Evolutionary conservation across 1,139 yeast genomes (phyloP).

Genomic region (Suzukiozyma palmioleophila): DNA sequence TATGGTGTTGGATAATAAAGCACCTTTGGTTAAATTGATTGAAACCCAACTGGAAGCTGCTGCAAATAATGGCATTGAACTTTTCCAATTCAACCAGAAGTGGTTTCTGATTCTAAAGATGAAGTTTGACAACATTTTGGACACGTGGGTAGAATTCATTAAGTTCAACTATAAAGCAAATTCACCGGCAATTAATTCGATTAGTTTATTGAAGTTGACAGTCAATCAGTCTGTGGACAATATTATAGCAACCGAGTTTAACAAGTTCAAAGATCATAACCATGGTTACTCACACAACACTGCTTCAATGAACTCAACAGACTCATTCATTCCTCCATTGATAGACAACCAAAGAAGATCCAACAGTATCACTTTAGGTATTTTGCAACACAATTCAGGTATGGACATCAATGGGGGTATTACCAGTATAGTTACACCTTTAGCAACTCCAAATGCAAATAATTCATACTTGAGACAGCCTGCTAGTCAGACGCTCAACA

Average conservation of each 20-base stretch:
- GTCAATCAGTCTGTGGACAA: slow-evolving; percentile 2
- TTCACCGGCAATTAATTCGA: not conserved
- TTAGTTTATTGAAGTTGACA: not conserved
- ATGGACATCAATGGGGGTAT: not conserved
- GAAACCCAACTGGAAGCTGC: not conserved
- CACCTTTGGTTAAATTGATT: slow-evolving; percentile 7
- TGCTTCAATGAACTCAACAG: slow-evolving; percentile 3
- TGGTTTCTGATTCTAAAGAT: slow-evolving; percentile 25
- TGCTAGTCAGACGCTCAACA: slow-evolving; percentile 4
- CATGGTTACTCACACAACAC: not conserved
- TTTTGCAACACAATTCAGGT: slow-evolving; percentile 4
- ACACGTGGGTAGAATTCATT: slow-evolving; percentile 21
- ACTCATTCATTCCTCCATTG: not conserved
- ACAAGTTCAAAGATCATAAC: slow-evolving; percentile 1
- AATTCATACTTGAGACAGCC: slow-evolving; percentile 2
- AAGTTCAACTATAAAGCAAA: slow-evolving; percentile 4
- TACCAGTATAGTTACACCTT: slow-evolving; percentile 1
- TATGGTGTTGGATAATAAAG: slow-evolving; percentile 15
- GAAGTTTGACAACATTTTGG: slow-evolving; percentile 23
- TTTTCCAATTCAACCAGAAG: slow-evolving; percentile 19
- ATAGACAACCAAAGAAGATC: slow-evolving; percentile 8
- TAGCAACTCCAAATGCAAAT: slow-evolving; percentile 3
- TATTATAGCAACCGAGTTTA: not conserved
- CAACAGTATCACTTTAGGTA: slow-evolving; percentile 11
- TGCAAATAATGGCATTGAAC: slow-evolving; percentile 11